Evolutionary conservation across 108 stramenopile genomes (phyloP).

Genomic region (Epipyxis sp.): DNA sequence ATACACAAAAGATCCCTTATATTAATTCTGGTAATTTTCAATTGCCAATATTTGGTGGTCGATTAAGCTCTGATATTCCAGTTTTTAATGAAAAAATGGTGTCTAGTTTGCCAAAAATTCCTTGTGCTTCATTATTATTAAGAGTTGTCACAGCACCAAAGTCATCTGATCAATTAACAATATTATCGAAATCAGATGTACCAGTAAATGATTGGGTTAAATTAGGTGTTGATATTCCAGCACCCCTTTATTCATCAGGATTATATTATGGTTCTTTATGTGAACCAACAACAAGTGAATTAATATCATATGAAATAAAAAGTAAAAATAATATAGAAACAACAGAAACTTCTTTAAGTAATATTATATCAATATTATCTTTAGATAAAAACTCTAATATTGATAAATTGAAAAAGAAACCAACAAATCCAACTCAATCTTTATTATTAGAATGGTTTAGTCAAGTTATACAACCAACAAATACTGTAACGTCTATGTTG

Average conservation of each 20-base stretch:
- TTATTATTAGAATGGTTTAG: background rate
- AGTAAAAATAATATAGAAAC: background rate
- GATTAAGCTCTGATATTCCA: background rate
- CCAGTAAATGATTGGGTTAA: background rate
- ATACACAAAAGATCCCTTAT: background rate
- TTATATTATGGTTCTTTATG: background rate
- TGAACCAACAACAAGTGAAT: background rate
- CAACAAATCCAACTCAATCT: too few relatives aligned
- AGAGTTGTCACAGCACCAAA: constrained; percentile 14
- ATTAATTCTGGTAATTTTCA: constrained; percentile 10
- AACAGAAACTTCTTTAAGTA: background rate
- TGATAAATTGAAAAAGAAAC: too few relatives aligned
- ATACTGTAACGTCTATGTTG: background rate
- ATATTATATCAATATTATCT: too few relatives aligned
- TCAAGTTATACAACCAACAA: background rate
- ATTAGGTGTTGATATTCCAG: background rate
- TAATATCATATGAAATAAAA: constrained; percentile 1
- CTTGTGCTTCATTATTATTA: constrained; percentile 15
- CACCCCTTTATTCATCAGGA: background rate
- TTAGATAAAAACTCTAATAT: too few relatives aligned
- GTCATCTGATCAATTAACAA: background rate
- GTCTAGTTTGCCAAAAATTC: background rate
- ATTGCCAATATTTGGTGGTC: constrained; percentile 6
- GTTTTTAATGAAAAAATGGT: constrained; percentile 2
- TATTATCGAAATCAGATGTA: background rate